Conservation (phyloP, 495 filamentous ascomycete genomes). For the Penicillium bovifimosum region DNA sequence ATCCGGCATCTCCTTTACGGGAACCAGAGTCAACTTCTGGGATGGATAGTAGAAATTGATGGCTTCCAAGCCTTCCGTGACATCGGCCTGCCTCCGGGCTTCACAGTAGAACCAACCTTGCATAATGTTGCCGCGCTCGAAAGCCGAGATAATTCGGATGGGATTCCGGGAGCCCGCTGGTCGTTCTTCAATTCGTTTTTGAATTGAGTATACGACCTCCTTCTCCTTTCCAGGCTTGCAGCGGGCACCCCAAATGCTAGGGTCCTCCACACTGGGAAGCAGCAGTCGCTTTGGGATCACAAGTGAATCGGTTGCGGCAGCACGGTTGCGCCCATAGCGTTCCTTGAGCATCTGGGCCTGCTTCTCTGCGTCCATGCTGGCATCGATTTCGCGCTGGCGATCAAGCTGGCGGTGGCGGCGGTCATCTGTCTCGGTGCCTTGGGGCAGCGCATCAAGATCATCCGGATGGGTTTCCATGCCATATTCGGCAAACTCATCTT, state of each 20-base stretch:
- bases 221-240: slow-evolving; percentile 93
- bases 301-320: slow-evolving; percentile 51
- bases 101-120: slow-evolving; percentile 94
- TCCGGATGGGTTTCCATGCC: slow-evolving; percentile 87
- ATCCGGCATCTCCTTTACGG: slow-evolving; percentile 97
- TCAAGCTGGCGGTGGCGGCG: slow-evolving; percentile 92
- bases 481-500: slow-evolving; percentile 74
- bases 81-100: slow-evolving; percentile 77
- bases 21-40: slow-evolving; percentile 75
- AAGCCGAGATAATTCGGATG: slow-evolving; percentile 76
- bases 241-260: slow-evolving; percentile 89
- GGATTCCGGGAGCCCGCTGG: slow-evolving; percentile 63
- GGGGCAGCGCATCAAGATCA: slow-evolving; percentile 75
- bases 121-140: slow-evolving; percentile 84
- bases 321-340: slow-evolving; percentile 67
- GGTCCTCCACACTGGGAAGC: slow-evolving; percentile 91
- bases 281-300: slow-evolving; percentile 81
- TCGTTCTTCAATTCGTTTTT: slow-evolving; percentile 79
- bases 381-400: slow-evolving; percentile 76
- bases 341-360: slow-evolving; percentile 80
- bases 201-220: slow-evolving; percentile 79
- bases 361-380: slow-evolving; percentile 86
- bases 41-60: slow-evolving; percentile 81
- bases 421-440: slow-evolving; percentile 77
- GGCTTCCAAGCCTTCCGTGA: slow-evolving; percentile 72